Evolutionary conservation across 257 asterid species (phyloP), one percentile per base, ranked within the genome.

Genomic region (Oldenlandia corymbosa): DNA sequence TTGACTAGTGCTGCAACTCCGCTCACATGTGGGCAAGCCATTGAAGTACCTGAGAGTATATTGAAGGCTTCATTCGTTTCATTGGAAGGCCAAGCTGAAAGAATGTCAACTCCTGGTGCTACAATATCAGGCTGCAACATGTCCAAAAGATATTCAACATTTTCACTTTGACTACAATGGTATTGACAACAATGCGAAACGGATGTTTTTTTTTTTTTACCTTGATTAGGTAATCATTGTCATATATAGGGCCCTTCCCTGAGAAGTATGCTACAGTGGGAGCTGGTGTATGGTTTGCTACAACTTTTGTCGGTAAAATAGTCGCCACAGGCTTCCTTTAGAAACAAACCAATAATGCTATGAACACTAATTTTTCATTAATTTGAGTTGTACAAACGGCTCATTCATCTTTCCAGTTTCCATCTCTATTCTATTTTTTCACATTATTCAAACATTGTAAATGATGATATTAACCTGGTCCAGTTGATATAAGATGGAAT

Each of bases 101-200:
- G 85, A 73, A 88, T 88, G 3, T 81, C 67, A 17, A 88, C 92
- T 43, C 96, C 95, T 2, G 90, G 96, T 65, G 95, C 92, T n/a
- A 85, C 71, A 42, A 84, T 78, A 70, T 88, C 96, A 1, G 96
- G 96, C 95, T 88, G 68, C 68, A 84, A n/a, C n/a, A n/a, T n/a
- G n/a, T n/a, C n/a, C n/a, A n/a, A n/a, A n/a, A n/a, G n/a, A n/a
- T n/a, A n/a, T n/a, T n/a, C n/a, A n/a, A n/a, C n/a, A n/a, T n/a
- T n/a, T n/a, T n/a, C n/a, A n/a, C n/a, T n/a, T n/a, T n/a, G n/a
- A n/a, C n/a, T n/a, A n/a, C n/a, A n/a, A n/a, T n/a, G n/a, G n/a
- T n/a, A n/a, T n/a, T n/a, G n/a, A 5, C 14, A 10, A 39, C n/a
- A 20, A 14, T 39, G 18, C 4, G 32, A 61, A 61, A 12, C 43